Evolutionary conservation across 108 stramenopile species (phyloP).

Genomic region (Seminavis robusta): DNA sequence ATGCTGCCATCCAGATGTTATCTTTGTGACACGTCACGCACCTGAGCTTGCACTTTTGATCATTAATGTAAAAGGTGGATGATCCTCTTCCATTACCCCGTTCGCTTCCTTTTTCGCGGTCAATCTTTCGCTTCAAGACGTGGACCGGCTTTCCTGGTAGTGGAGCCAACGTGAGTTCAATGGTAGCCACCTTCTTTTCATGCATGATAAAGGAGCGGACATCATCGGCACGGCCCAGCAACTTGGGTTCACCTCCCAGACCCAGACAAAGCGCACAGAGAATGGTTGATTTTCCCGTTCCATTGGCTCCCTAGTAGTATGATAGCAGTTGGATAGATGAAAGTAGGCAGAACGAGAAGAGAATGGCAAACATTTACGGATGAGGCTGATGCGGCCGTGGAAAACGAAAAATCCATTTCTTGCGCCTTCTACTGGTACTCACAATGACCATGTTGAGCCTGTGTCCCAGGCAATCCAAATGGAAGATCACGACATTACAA

Average conservation of each 20-base stretch:
- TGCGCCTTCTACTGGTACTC: too few species aligned
- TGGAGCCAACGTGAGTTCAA: slow-evolving; percentile 82
- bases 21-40: too few species aligned
- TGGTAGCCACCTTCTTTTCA: slow-evolving; percentile 66
- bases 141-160: slow-evolving; percentile 13
- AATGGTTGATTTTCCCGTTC: slow-evolving; percentile 93
- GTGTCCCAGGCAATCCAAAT: neutral
- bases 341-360: too few species aligned
- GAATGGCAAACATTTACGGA: too few species aligned
- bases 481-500: slow-evolving; percentile 1
- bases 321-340: too few species aligned
- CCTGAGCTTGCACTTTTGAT: slow-evolving; percentile 18
- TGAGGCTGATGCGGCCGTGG: too few species aligned
- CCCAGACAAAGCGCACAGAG: slow-evolving; percentile 94
- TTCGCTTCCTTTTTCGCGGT: slow-evolving; percentile 40
- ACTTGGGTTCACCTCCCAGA: slow-evolving; percentile 78
- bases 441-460: slow-evolving; percentile 91
- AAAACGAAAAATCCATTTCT: too few species aligned
- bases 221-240: slow-evolving; percentile 89
- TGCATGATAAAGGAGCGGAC: slow-evolving; percentile 84
- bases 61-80: slow-evolving; percentile 51
- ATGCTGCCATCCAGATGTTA: too few species aligned
- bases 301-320: slow-evolving; percentile 94
- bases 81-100: slow-evolving; percentile 25
- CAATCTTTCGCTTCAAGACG: slow-evolving; percentile 36